Evolutionary conservation across 805 yeast genomes (phyloP).

Genomic region (Nakazawaea laoshanensis): DNA sequence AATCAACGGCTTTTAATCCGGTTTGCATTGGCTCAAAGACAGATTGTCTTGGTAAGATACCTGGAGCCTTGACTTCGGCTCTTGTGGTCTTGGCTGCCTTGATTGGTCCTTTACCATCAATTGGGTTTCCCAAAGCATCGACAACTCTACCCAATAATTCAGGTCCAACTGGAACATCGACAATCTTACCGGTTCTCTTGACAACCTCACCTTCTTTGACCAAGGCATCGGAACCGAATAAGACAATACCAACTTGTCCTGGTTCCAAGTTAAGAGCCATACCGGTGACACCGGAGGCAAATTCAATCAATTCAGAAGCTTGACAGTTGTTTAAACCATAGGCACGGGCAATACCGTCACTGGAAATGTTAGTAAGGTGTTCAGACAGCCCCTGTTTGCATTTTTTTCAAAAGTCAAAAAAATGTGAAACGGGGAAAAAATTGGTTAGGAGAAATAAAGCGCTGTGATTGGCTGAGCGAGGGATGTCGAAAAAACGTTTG

Average conservation of each 20-base stretch:
- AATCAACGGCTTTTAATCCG: slow-evolving; percentile 98
- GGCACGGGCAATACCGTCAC: slow-evolving; percentile 99
- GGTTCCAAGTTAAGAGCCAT: slow-evolving; percentile 99
- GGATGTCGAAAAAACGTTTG: slow-evolving; percentile 3
- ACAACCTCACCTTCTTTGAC: slow-evolving; percentile 99
- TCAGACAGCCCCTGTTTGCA: background rate
- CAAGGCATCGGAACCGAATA: slow-evolving; percentile 97
- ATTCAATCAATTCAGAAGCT: slow-evolving; percentile 99
- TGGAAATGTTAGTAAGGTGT: slow-evolving; percentile 16
- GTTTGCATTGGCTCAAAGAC: slow-evolving; percentile 99
- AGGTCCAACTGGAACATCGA: slow-evolving; percentile 98
- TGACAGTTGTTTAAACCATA: slow-evolving; percentile 99
- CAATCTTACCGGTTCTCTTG: slow-evolving; percentile 99
- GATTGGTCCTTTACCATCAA: slow-evolving; percentile 99
- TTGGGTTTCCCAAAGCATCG: slow-evolving; percentile 98
- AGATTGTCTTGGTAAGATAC: slow-evolving; percentile 98
- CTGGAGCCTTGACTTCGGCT: slow-evolving; percentile 99
- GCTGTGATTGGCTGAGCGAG: slow-evolving; percentile 16
- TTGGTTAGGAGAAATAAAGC: slow-evolving; percentile 21
- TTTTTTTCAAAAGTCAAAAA: slow-evolving; percentile 1
- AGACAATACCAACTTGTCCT: slow-evolving; percentile 99
- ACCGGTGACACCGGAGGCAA: slow-evolving; percentile 99
- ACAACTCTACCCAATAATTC: slow-evolving; percentile 98
- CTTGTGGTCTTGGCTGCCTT: slow-evolving; percentile 76
- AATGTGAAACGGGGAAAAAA: slow-evolving; percentile 3